Evolutionary conservation across 371 early-diverging fungal species (phyloP), one percentile per base, ranked within the genome.

Genomic region (Quaeritorhiza haematococci): DNA sequence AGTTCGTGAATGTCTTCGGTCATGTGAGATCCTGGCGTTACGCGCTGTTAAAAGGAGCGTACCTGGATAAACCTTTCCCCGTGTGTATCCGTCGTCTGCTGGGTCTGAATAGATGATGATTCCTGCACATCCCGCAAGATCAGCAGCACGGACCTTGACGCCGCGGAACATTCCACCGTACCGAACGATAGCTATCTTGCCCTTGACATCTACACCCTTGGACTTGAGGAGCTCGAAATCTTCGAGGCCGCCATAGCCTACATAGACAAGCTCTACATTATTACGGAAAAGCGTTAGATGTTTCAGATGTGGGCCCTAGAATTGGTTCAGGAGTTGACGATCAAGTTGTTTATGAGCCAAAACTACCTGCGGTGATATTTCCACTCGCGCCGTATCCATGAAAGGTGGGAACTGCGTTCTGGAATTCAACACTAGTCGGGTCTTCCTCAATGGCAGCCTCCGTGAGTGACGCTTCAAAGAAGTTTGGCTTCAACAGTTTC

Each of bases 341-440:
- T n/a, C n/a, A n/a, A n/a, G n/a, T n/a, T n/a, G n/a, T n/a, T n/a
- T n/a, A n/a, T n/a, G n/a, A n/a, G 8, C 35, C 3, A 13, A 3
- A 35, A 38, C 13, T 47, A 47, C 48, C 41, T 24, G 79, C 85
- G 3, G 75, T 76, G 8, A 78, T 83, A 58, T 76, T 79, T 24
- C 87, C 87, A 44, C 71, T 64, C 32, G 80, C 81, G 33, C 84
- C 79, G 58, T 81, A 83, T 28, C 80, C 86, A 53, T 83, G 86
- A 57, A 87, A 87, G 6, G 84, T 72, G 3, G 85, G 85, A 3
- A 81, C 69, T 24, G 64, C 76, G 51, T 55, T 45, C 13, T 63
- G 15, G 45, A 49, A 51, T 53, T 83, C 61, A 3, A 75, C 61
- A 24, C 78, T 70, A 0, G 81, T 77, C 23, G 58, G 55, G 62